phyloP scores from a whole-genome alignment of 2,329 filamentous ascomycete genomes.

The Kalmusia sp. region DNA sequence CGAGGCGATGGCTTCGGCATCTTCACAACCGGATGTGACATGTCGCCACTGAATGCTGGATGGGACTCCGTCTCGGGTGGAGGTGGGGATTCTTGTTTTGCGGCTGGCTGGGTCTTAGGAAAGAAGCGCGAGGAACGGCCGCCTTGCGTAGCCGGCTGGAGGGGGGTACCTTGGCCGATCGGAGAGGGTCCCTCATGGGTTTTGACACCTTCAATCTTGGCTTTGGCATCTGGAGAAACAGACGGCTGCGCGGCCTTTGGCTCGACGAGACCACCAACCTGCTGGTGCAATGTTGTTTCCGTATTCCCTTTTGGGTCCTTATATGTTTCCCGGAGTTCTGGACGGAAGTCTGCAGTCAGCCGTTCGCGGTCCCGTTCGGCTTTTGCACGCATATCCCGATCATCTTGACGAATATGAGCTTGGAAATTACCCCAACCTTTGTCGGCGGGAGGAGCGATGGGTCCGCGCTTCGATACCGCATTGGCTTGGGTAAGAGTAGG shows the following conservation, averaged over 20 bases:
- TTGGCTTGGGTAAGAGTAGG: conserved; percentile 21
- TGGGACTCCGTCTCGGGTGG: conserved; percentile 77
- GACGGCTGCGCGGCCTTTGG: conserved; percentile 15
- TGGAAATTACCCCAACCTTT: conserved; percentile 43
- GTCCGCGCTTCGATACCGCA: conserved; percentile 27
- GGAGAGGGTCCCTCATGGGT: conserved; percentile 30
- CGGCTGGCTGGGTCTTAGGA: conserved; percentile 35
- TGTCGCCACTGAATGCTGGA: conserved; percentile 74
- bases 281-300: conserved; percentile 36
- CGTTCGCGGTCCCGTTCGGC: conserved; percentile 37
- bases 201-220: conserved; percentile 36
- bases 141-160: conserved; percentile 32
- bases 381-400: conserved; percentile 30
- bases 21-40: conserved; percentile 70
- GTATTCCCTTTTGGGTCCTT: conserved; percentile 38
- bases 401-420: conserved; percentile 38
- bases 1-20: conserved; percentile 75
- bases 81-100: conserved; percentile 49
- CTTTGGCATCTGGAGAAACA: conserved; percentile 23
- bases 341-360: conserved; percentile 34
- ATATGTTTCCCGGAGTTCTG: conserved; percentile 43
- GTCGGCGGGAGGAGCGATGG: conserved; percentile 38
- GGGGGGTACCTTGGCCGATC: conserved; percentile 26
- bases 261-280: conserved; percentile 32
- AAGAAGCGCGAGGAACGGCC: conserved; percentile 48